phyloP scores from a whole-genome alignment of 2,329 filamentous ascomycete genomes.

The Fusarium compactum region DNA sequence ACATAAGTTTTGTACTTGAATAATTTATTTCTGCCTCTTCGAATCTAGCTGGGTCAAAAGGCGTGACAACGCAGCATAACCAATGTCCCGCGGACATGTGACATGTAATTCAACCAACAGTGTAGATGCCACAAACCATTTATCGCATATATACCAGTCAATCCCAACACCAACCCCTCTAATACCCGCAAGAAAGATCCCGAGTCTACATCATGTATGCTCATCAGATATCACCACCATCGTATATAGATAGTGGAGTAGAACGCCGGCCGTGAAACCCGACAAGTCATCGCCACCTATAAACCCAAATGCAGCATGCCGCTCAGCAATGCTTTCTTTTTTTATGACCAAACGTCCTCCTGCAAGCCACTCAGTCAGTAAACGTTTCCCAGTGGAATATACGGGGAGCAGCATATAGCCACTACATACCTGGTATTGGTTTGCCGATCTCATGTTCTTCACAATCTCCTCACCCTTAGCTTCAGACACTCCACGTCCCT shows the following conservation, averaged over 20 bases:
- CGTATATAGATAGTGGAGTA: conserved; percentile 27
- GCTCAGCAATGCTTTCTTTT: conserved; percentile 37
- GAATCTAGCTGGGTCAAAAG: neutral
- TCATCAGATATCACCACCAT: conserved; percentile 38
- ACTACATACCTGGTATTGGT: conserved; percentile 88
- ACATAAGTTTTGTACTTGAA: neutral
- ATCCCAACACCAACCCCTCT: conserved; percentile 35
- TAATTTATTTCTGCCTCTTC: conserved; percentile 6
- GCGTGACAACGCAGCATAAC: conserved; percentile 6
- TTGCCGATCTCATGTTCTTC: conserved; percentile 94
- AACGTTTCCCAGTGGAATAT: neutral
- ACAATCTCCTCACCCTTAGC: conserved; percentile 95
- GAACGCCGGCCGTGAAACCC: conserved; percentile 42
- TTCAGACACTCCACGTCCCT: conserved; percentile 84
- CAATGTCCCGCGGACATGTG: conserved; percentile 8
- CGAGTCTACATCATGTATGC: conserved; percentile 43
- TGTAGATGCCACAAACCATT: conserved; percentile 35
- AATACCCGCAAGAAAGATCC: conserved; percentile 34
- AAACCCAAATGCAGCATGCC: conserved; percentile 35
- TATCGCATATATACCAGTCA: conserved; percentile 25
- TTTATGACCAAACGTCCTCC: conserved; percentile 79
- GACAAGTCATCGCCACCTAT: conserved; percentile 40
- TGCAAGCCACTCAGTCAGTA: conserved; percentile 51
- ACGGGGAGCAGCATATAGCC: conserved; percentile 3
- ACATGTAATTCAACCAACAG: conserved; percentile 33